Conservation (phyloP, 2,329 filamentous ascomycete genomes). For the Tolypocladium sp. region DNA sequence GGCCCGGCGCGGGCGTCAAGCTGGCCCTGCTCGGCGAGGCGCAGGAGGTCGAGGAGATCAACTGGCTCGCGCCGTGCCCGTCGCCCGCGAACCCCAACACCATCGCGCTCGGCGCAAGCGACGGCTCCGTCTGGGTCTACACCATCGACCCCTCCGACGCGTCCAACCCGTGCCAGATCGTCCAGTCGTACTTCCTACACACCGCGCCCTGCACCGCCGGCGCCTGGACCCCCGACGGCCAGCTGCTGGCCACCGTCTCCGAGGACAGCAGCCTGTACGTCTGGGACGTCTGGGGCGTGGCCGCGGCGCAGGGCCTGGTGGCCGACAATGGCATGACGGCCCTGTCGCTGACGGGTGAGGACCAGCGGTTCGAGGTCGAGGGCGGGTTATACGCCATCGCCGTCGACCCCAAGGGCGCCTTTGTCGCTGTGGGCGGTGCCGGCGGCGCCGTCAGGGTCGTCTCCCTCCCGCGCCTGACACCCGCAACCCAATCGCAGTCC, state of each 20-base stretch:
- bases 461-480: slow-evolving; percentile 60
- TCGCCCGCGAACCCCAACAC: slow-evolving; percentile 64
- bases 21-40: slow-evolving; percentile 63
- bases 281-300: slow-evolving; percentile 82
- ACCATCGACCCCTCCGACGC: slow-evolving; percentile 61
- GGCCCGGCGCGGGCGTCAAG: slow-evolving; percentile 35
- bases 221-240: slow-evolving; percentile 81
- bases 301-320: slow-evolving; percentile 46
- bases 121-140: slow-evolving; percentile 95
- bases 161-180: slow-evolving; percentile 60
- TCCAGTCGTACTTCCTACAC: slow-evolving; percentile 89
- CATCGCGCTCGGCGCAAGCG: slow-evolving; percentile 76
- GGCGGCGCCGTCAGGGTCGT: slow-evolving; percentile 80
- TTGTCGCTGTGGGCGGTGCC: slow-evolving; percentile 81
- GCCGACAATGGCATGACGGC: slow-evolving; percentile 53
- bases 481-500: slow-evolving; percentile 19
- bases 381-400: slow-evolving; percentile 86
- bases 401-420: slow-evolving; percentile 67
- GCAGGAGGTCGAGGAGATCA: slow-evolving; percentile 90
- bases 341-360: slow-evolving; percentile 66
- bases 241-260: slow-evolving; percentile 75
- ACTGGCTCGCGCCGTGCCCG: slow-evolving; percentile 77
- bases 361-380: slow-evolving; percentile 87
- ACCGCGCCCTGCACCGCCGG: slow-evolving; percentile 80
- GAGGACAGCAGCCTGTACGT: slow-evolving; percentile 87